phyloP scores from a whole-genome alignment of 352 stramenopile species.

The Pythium aristosporum region DNA sequence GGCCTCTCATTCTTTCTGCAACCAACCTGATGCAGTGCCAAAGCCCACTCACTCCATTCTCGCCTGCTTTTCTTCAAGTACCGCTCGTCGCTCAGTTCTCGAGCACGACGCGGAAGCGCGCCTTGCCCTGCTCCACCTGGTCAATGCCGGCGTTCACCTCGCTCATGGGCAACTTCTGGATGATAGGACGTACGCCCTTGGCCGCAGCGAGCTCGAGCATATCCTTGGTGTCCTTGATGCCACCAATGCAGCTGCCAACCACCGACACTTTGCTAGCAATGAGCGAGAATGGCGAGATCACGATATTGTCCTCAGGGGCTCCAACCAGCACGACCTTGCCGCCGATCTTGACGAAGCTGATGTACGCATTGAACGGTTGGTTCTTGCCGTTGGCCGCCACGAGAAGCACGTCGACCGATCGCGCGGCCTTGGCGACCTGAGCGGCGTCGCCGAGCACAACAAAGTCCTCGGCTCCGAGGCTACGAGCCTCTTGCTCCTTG shows the following conservation, averaged over 20 bases:
- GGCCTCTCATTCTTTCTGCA: too few relatives aligned
- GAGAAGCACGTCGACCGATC: too few relatives aligned
- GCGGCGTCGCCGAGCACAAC: conserved; percentile 19
- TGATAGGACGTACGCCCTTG: conserved; percentile 8
- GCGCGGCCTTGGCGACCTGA: too few relatives aligned
- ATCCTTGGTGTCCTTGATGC: conserved; percentile 16
- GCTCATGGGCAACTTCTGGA: conserved; percentile 16
- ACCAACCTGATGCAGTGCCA: too few relatives aligned
- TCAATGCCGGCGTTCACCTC: conserved; percentile 12
- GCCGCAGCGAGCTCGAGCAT: conserved; percentile 11
- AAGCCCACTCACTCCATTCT: too few relatives aligned
- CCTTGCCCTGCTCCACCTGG: conserved; percentile 13
- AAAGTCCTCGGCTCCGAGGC: conserved; percentile 27
- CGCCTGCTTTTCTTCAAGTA: not conserved
- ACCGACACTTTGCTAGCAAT: conserved; percentile 41
- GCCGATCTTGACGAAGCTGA: conserved; percentile 21
- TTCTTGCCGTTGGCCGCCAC: too few relatives aligned
- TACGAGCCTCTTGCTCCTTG: conserved; percentile 25
- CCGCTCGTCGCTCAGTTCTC: conserved; percentile 1
- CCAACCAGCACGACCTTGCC: conserved; percentile 35
- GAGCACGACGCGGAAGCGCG: conserved; percentile 13
- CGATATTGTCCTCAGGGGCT: conserved; percentile 20
- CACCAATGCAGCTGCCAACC: conserved; percentile 11
- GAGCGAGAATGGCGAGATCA: conserved; percentile 23
- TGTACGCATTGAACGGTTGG: too few relatives aligned